Evolutionary conservation across 2,329 filamentous ascomycete genomes (phyloP).

Genomic region (Pseudomassariella vexata): DNA sequence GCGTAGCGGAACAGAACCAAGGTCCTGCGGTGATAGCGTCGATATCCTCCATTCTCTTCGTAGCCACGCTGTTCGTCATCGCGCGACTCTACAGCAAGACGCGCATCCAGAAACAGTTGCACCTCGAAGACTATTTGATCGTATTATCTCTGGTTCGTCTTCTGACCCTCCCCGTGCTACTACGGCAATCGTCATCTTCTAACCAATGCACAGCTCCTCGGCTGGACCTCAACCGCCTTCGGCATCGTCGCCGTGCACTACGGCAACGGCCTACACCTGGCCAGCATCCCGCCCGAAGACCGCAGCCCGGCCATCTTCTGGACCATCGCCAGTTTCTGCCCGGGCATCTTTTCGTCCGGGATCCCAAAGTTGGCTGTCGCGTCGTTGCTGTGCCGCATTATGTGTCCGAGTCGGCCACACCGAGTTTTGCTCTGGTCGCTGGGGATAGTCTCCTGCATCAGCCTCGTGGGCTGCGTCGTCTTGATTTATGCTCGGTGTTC

Average conservation of each 20-base stretch:
- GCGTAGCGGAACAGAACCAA: no score
- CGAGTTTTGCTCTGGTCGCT: constrained; percentile 12
- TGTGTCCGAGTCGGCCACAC: constrained; percentile 17
- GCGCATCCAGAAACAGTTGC: no score
- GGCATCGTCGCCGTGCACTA: constrained; percentile 19
- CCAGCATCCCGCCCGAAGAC: constrained; percentile 12
- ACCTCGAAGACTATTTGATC: no score
- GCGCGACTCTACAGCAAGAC: no score
- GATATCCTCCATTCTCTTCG: no score
- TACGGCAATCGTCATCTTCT: no score
- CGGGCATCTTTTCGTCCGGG: constrained; percentile 20
- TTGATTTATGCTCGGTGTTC: background rate
- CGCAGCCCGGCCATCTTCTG: constrained; percentile 15
- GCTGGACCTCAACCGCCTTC: no score
- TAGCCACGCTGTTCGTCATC: no score
- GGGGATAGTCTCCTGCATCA: background rate
- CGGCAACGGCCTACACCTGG: constrained; percentile 25
- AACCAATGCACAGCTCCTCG: no score
- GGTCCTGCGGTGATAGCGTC: no score
- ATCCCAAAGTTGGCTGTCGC: constrained; percentile 23
- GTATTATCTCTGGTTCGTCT: no score
- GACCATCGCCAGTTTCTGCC: constrained; percentile 19
- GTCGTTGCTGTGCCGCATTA: constrained; percentile 16
- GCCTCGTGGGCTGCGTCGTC: background rate
- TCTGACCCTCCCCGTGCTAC: no score